These are phyloP conservation scores for Geranium incanum DNA, from an alignment of 441 rosid species.

Conservation along the genomic window DNA sequence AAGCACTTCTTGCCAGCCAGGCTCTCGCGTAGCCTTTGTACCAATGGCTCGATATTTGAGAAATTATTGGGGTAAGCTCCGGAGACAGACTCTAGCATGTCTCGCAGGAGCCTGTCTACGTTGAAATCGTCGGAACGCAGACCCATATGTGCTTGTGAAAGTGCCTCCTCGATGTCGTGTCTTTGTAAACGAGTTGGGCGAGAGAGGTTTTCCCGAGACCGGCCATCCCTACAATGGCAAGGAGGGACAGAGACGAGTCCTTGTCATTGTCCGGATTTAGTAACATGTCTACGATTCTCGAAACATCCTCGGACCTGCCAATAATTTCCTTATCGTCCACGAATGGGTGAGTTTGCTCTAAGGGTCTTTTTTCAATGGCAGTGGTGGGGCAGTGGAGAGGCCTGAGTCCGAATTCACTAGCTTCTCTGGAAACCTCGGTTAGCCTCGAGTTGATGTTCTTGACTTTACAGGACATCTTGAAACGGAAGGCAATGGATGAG, in stretches of 20 bases:
- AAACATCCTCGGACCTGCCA: background rate
- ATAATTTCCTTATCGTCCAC: background rate
- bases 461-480: background rate
- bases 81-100: background rate
- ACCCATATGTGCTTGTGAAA: constrained; percentile 13
- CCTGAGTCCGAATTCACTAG: background rate
- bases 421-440: background rate
- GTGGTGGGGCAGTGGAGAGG: no score
- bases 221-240: constrained; percentile 19
- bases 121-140: constrained; percentile 13
- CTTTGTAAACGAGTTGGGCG: constrained; percentile 1
- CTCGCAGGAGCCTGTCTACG: background rate
- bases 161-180: background rate
- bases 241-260: constrained; percentile 1
- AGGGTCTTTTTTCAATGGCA: no score
- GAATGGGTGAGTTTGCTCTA: background rate
- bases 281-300: background rate
- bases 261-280: background rate
- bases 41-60: background rate
- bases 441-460: background rate
- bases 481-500: background rate
- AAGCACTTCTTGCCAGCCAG: constrained; percentile 1
- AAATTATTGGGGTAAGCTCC: background rate
- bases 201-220: constrained; percentile 21
- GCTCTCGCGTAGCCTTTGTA: background rate